Percentiles rank a stretch among this genome's conserved stretches.
Conservation (phyloP, 1,139 yeast species). For the Wickerhamomyces sp. region DNA sequence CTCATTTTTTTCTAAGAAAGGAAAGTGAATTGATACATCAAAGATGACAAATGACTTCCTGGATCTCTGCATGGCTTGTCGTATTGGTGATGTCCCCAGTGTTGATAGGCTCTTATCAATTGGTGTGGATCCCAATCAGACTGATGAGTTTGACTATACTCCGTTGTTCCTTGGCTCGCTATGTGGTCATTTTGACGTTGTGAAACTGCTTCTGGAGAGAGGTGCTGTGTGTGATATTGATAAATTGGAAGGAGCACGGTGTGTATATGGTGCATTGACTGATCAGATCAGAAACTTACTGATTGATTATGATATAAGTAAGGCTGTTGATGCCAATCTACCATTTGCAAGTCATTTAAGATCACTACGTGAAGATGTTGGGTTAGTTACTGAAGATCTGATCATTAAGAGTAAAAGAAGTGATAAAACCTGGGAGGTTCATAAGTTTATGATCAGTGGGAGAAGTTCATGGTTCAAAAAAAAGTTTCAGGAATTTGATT, state of each 20-base stretch:
- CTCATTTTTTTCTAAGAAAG: too few species aligned
- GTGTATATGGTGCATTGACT: conserved; percentile 72
- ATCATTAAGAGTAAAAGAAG: conserved; percentile 8
- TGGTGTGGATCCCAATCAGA: conserved; percentile 51
- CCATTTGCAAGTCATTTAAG: conserved; percentile 74
- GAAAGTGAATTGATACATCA: background rate
- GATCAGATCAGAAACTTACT: conserved; percentile 58
- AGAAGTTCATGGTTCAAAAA: conserved; percentile 29
- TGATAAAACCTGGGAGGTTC: conserved; percentile 19
- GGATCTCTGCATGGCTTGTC: conserved; percentile 58
- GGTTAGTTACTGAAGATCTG: conserved; percentile 36
- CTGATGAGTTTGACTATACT: conserved; percentile 70
- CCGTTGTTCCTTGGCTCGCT: conserved; percentile 69
- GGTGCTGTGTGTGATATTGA: conserved; percentile 81
- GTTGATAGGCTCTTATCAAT: conserved; percentile 55
- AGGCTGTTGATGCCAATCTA: conserved; percentile 61
- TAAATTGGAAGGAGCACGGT: conserved; percentile 74
- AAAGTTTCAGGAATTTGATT: conserved; percentile 19
- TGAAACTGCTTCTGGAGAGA: conserved; percentile 49
- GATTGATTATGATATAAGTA: conserved; percentile 59
- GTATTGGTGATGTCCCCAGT: conserved; percentile 60
- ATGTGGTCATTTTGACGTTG: conserved; percentile 69
- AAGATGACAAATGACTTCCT: conserved; percentile 15
- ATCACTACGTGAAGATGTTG: conserved; percentile 28
- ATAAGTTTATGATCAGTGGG: conserved; percentile 35